Evolutionary conservation across 225 moss, liverwort and hornwort genomes (phyloP), one percentile per base, ranked within the genome.

Genomic region (Lunularia cruciata): DNA sequence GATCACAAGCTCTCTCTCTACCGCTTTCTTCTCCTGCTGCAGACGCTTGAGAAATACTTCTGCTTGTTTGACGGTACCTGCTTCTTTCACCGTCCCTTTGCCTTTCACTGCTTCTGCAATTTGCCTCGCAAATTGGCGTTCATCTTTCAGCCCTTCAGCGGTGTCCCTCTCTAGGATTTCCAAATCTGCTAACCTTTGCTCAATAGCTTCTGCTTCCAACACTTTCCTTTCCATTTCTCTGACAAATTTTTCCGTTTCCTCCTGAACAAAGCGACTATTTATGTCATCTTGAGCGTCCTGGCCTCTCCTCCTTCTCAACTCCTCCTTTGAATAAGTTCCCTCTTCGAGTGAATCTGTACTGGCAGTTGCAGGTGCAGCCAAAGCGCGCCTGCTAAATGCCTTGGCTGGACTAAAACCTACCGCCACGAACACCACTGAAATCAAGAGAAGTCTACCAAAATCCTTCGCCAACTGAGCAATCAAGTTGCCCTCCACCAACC

Each of bases 391-490:
- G 27, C 69, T 77, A 38, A 75, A 46, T 42, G 60, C 69, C 60
- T 73, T 72, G 18, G 72, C 75, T 3, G 83, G 65, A 43, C 75
- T 79, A 75, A 88, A 85, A 54, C 86, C 83, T 65, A 91, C 70
- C 47, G 82, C 76, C 49, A 84, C 65, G 78, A 95, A 79, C 13
- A 91, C 38, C 62, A 81, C 37, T 32, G 83, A 89, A 53, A 91
- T 53, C 33, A 79, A 80, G 74, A 95, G 60, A 60, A 84, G 74
- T 70, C 72, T 91, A 36, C 89, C 84, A 70, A 86, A 76, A 73
- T 28, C 70, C 65, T 69, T 71, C 60, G 73, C 78, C 47, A 78
- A 71, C 30, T 83, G 73, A 27, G 63, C 60, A 67, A 79, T 18
- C n/a, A 34, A 22, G 10, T 35, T 64, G 16, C 45, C 63, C 63